These are phyloP conservation scores for Zymoseptoria brevis DNA, from an alignment of 2,329 filamentous ascomycete species.

Conservation along the genomic window DNA sequence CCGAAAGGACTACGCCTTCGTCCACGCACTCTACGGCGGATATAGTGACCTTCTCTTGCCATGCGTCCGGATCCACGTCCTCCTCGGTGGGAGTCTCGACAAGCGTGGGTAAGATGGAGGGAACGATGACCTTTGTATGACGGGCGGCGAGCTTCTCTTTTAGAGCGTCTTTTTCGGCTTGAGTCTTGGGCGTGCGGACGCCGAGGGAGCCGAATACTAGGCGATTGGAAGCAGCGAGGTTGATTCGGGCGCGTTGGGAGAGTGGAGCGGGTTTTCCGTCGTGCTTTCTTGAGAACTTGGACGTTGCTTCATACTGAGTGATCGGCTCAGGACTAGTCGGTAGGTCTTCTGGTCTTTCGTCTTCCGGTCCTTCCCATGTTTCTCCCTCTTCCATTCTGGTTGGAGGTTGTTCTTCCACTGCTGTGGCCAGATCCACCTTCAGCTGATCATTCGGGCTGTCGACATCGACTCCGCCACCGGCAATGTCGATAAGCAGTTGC, in stretches of 20 bases:
- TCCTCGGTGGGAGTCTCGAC: slow-evolving; percentile 14
- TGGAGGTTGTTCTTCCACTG: neutral
- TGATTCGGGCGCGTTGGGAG: slow-evolving; percentile 38
- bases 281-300: neutral
- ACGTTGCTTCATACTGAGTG: neutral
- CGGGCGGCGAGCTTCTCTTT: slow-evolving; percentile 44
- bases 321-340: neutral
- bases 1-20: slow-evolving; percentile 58
- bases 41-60: slow-evolving; percentile 66
- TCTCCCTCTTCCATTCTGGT: neutral
- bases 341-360: neutral
- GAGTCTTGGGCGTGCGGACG: slow-evolving; percentile 58
- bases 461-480: slow-evolving; percentile 2
- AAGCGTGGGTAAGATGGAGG: slow-evolving; percentile 9
- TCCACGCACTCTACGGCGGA: slow-evolving; percentile 76
- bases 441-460: slow-evolving; percentile 1
- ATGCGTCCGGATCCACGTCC: slow-evolving; percentile 52
- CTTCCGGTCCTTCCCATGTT: neutral
- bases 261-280: neutral
- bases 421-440: neutral
- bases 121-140: slow-evolving; percentile 8
- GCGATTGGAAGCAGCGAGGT: slow-evolving; percentile 56
- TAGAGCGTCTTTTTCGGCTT: slow-evolving; percentile 58
- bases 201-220: slow-evolving; percentile 67
- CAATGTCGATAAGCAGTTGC: slow-evolving; percentile 1